These are phyloP conservation scores for Colletotrichum phormii DNA, from an alignment of 2,329 filamentous ascomycete genomes.

Conservation along the genomic window DNA sequence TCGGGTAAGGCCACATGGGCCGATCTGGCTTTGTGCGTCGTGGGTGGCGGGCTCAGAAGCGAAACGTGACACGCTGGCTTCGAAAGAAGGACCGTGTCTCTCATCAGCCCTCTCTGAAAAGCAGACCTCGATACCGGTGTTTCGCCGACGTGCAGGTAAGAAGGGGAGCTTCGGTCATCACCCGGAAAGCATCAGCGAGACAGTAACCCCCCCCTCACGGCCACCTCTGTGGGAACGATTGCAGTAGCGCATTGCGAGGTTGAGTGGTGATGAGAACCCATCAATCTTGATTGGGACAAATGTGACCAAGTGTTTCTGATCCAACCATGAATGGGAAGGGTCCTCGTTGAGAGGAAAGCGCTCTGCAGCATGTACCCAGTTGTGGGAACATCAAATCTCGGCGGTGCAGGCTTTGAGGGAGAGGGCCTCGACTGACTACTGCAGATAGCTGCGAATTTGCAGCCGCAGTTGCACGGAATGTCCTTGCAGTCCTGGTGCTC, in stretches of 20 bases:
- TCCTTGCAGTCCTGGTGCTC: not conserved
- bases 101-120: not conserved
- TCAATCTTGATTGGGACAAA: not conserved
- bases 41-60: constrained; percentile 3
- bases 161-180: not conserved
- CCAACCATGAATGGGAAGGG: not conserved
- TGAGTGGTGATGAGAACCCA: not conserved
- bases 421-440: not conserved
- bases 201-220: not conserved
- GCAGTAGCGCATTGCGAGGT: not conserved
- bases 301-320: not conserved
- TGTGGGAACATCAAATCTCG: constrained; percentile 14
- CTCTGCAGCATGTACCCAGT: not conserved
- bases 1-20: constrained; percentile 8
- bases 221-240: not conserved
- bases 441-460: constrained; percentile 14
- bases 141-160: not conserved
- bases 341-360: not conserved
- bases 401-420: not conserved
- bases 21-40: constrained; percentile 20
- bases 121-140: not conserved
- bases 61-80: constrained; percentile 10
- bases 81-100: not conserved
- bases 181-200: not conserved
- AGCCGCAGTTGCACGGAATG: constrained; percentile 5